A percentile compares a stretch with the other conserved stretches of the same genome.
Conservation (phyloP, 257 asterid genomes). For the Scutellaria galericulata region DNA sequence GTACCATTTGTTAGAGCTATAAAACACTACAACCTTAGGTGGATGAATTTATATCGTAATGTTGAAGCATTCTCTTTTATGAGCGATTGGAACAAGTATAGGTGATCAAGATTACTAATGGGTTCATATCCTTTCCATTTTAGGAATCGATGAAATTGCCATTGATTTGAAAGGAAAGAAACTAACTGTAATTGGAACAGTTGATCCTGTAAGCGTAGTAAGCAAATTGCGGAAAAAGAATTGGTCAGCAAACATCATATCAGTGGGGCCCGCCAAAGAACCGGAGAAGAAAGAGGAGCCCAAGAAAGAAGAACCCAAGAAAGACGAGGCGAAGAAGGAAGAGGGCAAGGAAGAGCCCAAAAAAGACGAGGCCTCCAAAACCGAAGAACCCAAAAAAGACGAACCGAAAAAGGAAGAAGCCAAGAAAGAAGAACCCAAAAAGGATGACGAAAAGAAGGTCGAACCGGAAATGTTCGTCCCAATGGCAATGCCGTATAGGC, state of each 20-base stretch:
- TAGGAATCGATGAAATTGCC: slow-evolving; percentile 77
- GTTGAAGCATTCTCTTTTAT: background rate
- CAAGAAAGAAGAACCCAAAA: slow-evolving; percentile 49
- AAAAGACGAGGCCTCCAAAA: slow-evolving; percentile 42
- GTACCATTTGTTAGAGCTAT: background rate
- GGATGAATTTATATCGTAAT: background rate
- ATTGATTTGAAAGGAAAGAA: slow-evolving; percentile 78
- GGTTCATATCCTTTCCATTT: background rate
- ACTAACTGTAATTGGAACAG: slow-evolving; percentile 74
- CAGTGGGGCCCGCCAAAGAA: slow-evolving; percentile 78
- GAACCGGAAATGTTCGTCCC: slow-evolving; percentile 49
- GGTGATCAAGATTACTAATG: background rate
- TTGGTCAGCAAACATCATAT: slow-evolving; percentile 70
- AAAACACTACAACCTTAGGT: background rate
- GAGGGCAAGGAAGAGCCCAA: slow-evolving; percentile 39
- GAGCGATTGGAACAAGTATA: no score
- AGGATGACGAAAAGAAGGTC: slow-evolving; percentile 39
- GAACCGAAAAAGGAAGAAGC: slow-evolving; percentile 60
- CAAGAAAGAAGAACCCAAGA: slow-evolving; percentile 79
- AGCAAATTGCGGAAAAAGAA: slow-evolving; percentile 76
- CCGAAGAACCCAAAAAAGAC: slow-evolving; percentile 66
- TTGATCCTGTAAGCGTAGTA: slow-evolving; percentile 82
- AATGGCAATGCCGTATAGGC: slow-evolving; percentile 50
- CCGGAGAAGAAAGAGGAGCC: slow-evolving; percentile 87
- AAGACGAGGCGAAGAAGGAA: slow-evolving; percentile 65